phyloP scores from a whole-genome alignment of 2,329 filamentous ascomycete species.

The Hypoxylon sp. region DNA sequence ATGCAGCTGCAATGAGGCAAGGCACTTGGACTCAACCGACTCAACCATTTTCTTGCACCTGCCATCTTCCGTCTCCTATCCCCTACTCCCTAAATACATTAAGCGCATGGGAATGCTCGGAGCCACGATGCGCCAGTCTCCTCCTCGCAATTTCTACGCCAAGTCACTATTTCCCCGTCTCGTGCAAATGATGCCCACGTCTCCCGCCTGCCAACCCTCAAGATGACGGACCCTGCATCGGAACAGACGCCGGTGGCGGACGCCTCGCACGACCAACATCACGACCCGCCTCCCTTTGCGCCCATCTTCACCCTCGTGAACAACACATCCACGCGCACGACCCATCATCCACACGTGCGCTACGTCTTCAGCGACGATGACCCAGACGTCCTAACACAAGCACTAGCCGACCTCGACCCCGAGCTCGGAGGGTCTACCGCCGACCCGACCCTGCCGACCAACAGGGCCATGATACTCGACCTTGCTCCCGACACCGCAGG shows the following conservation, averaged over 20 bases:
- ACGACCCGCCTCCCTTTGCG: conserved; percentile 60
- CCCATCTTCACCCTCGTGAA: conserved; percentile 88
- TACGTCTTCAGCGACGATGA: conserved; percentile 97
- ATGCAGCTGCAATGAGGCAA: too few species aligned
- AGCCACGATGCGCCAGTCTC: conserved; percentile 41
- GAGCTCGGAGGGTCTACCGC: conserved; percentile 44
- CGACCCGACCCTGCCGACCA: conserved; percentile 37
- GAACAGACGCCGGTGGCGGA: conserved; percentile 34
- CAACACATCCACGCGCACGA: conserved; percentile 75
- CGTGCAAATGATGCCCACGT: conserved; percentile 32
- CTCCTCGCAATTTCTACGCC: conserved; percentile 26
- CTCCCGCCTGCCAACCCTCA: conserved; percentile 29
- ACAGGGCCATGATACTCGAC: conserved; percentile 65
- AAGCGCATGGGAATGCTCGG: conserved; percentile 24
- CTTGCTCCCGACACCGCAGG: conserved; percentile 53
- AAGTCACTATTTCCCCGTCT: conserved; percentile 11
- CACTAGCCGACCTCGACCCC: conserved; percentile 58
- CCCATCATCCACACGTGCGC: conserved; percentile 84
- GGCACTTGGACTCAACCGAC: conserved; percentile 19
- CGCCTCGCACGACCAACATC: conserved; percentile 27
- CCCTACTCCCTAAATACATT: conserved; percentile 26
- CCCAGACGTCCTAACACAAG: conserved; percentile 74
- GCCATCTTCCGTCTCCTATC: conserved; percentile 9
- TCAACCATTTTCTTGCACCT: conserved; percentile 16
- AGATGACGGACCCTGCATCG: conserved; percentile 41